Percentiles rank a stretch among this genome's conserved stretches.
phyloP scores from a whole-genome alignment of 768 basidiomycete genomes.

The Sarcodon sp. region DNA sequence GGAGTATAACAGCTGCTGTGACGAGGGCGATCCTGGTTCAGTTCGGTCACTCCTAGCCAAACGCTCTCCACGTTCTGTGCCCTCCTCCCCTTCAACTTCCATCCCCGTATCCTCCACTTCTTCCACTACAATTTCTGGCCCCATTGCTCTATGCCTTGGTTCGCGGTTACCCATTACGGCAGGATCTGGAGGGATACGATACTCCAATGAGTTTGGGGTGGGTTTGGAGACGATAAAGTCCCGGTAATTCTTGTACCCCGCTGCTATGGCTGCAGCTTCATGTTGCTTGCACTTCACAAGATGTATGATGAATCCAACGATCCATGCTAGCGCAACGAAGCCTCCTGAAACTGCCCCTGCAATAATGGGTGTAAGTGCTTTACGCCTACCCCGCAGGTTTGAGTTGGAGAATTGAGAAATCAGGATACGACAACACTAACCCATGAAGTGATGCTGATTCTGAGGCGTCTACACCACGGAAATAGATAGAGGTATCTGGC shows the following conservation, averaged over 20 bases:
- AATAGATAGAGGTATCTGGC: too few relatives aligned
- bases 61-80: background rate
- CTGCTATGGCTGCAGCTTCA: slow-evolving; percentile 30
- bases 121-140: too few relatives aligned
- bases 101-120: background rate
- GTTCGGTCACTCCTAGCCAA: too few relatives aligned
- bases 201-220: slow-evolving; percentile 25
- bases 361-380: slow-evolving; percentile 46
- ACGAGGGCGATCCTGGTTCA: too few relatives aligned
- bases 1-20: too few relatives aligned
- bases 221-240: slow-evolving; percentile 21
- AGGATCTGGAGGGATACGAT: slow-evolving; percentile 57
- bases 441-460: background rate
- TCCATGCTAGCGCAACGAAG: slow-evolving; percentile 35
- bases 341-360: slow-evolving; percentile 47
- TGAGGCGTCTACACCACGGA: background rate
- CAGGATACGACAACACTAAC: background rate
- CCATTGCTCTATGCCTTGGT: slow-evolving; percentile 23
- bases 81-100: background rate
- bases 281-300: slow-evolving; percentile 39
- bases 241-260: slow-evolving; percentile 28
- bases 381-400: slow-evolving; percentile 23
- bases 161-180: slow-evolving; percentile 37
- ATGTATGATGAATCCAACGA: slow-evolving; percentile 44
- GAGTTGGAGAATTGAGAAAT: background rate